These are phyloP conservation scores for Ophiostoma perfectum DNA, from an alignment of 2,329 filamentous ascomycete genomes.

Conservation along the genomic window DNA sequence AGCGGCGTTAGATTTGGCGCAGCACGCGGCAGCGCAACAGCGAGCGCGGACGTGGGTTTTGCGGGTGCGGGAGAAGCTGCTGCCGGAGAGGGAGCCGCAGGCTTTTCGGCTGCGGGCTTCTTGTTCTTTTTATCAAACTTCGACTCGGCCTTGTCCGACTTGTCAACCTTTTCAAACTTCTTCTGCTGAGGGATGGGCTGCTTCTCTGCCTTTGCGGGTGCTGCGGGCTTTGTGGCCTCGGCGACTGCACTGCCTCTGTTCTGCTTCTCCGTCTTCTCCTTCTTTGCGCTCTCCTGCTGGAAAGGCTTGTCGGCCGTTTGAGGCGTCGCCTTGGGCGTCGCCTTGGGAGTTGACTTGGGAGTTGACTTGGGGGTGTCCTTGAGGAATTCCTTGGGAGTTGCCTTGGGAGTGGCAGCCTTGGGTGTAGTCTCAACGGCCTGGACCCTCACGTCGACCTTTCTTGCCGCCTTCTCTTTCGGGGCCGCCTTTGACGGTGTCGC, in stretches of 20 bases:
- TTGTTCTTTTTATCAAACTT: constrained; percentile 27
- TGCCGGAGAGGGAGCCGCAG: constrained; percentile 11
- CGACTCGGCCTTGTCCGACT: neutral
- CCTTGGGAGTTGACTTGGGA: neutral
- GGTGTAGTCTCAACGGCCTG: neutral
- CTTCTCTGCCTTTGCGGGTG: constrained; percentile 6
- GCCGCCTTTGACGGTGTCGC: constrained; percentile 21
- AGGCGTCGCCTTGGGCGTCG: neutral
- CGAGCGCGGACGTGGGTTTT: constrained; percentile 31
- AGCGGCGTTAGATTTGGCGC: constrained; percentile 71
- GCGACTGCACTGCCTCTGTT: no score
- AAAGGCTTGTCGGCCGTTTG: constrained; percentile 15
- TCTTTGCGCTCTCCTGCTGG: constrained; percentile 13
- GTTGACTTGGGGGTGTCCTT: no score
- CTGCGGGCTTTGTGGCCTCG: neutral
- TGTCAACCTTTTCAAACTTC: neutral
- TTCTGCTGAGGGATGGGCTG: neutral
- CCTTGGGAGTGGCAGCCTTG: neutral
- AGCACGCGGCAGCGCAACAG: constrained; percentile 40
- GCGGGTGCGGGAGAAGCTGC: neutral
- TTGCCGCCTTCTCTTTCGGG: constrained; percentile 26
- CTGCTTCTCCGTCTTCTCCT: constrained; percentile 18
- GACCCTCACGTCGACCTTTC: constrained; percentile 8
- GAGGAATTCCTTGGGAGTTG: neutral
- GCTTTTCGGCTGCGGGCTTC: constrained; percentile 25